Evolutionary conservation across 2,329 filamentous ascomycete species (phyloP).

Genomic region (Cladorrhinum sp.): DNA sequence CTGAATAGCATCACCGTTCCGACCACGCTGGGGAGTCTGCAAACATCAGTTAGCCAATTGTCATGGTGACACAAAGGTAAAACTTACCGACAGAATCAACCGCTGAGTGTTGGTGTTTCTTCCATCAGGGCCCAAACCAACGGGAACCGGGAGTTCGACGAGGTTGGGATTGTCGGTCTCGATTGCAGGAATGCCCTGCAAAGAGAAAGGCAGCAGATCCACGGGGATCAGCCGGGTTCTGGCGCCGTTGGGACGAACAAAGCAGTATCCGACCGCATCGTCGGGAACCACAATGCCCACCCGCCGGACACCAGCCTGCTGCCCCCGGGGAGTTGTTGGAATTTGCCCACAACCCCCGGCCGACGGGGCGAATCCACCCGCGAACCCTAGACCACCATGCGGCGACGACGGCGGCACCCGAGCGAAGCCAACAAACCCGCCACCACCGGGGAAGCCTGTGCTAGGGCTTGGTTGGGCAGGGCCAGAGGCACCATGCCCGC

Average conservation of each 20-base stretch:
- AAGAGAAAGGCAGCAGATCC: constrained; percentile 46
- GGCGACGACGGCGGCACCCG: not conserved
- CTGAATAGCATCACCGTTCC: not conserved
- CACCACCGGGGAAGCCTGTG: not conserved
- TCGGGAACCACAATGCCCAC: not conserved
- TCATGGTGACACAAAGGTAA: not conserved
- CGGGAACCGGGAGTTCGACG: constrained; percentile 45
- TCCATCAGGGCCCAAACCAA: constrained; percentile 37
- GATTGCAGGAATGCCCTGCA: constrained; percentile 42
- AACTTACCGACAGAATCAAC: constrained; percentile 36
- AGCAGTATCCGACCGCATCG: constrained; percentile 44
- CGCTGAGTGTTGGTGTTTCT: constrained; percentile 38
- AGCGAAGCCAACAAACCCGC: not conserved
- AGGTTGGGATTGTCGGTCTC: constrained; percentile 42
- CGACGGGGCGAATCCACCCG: not conserved
- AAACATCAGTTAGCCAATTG: not conserved
- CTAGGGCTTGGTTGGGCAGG: not conserved
- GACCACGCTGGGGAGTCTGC: not conserved
- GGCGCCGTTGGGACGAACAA: constrained; percentile 51
- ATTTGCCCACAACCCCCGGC: not conserved
- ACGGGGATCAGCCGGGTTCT: constrained; percentile 55
- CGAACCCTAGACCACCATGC: not conserved
- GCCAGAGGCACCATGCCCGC: not conserved
- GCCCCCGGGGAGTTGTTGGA: not conserved
- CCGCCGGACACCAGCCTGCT: not conserved